These are phyloP conservation scores for Narthecium ossifragum DNA, from an alignment of 106 monocot genomes.

Conservation along the genomic window DNA sequence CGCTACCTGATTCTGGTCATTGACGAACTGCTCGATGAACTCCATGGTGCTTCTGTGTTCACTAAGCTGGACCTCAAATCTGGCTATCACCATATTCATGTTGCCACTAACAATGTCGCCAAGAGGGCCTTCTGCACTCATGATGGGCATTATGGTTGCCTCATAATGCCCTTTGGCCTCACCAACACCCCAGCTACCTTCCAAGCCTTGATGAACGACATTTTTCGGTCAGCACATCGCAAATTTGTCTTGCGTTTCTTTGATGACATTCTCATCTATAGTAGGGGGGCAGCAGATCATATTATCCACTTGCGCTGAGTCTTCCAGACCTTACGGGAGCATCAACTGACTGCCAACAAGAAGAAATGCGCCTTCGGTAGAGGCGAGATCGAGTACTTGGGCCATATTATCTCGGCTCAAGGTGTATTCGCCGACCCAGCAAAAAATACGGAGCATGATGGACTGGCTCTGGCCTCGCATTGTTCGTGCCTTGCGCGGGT, in stretches of 20 bases:
- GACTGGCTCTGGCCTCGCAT: neutral
- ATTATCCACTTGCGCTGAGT: neutral
- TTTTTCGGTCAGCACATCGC: neutral
- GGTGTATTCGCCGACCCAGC: neutral
- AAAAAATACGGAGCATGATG: neutral
- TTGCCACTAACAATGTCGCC: neutral
- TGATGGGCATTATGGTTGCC: neutral
- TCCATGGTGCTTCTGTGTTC: neutral
- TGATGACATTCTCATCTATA: constrained; percentile 2
- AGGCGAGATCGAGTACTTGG: neutral
- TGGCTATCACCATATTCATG: neutral
- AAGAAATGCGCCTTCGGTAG: neutral
- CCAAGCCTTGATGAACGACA: neutral
- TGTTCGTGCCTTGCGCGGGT: neutral
- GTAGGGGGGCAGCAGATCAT: neutral
- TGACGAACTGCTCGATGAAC: constrained; percentile 5
- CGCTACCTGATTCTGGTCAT: constrained; percentile 4
- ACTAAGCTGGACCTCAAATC: constrained; percentile 4
- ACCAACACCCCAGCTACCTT: neutral
- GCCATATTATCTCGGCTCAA: neutral
- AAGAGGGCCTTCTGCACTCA: constrained; percentile 1
- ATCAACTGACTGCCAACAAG: neutral
- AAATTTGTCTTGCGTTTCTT: neutral
- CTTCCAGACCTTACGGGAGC: neutral
- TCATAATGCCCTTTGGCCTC: neutral